These are phyloP conservation scores for Sporobolomyces phaffii DNA, from an alignment of 768 basidiomycete genomes.

Conservation along the genomic window DNA sequence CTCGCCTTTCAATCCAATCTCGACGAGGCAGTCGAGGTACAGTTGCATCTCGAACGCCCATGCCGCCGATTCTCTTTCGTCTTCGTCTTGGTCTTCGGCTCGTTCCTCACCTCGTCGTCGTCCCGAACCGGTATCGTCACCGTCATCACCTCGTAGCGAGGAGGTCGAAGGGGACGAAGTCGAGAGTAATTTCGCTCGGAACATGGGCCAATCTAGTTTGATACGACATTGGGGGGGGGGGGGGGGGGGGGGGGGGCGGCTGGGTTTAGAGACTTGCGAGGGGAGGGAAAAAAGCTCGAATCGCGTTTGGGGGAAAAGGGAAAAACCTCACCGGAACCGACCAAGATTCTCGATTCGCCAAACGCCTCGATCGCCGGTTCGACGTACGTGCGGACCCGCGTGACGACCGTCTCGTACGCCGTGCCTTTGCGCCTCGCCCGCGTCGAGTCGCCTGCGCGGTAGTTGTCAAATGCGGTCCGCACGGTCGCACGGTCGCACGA, in stretches of 20 bases:
- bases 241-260: too few species aligned
- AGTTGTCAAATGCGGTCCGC: constrained; percentile 13
- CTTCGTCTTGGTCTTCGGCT: too few species aligned
- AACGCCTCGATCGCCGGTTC: constrained; percentile 37
- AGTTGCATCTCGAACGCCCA: constrained; percentile 35
- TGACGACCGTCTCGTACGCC: constrained; percentile 5
- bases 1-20: constrained; percentile 29
- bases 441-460: not conserved
- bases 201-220: constrained; percentile 41
- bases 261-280: too few species aligned
- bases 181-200: constrained; percentile 16
- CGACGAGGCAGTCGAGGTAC: constrained; percentile 29
- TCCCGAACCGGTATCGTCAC: too few species aligned
- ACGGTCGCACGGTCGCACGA: constrained; percentile 10
- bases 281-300: too few species aligned
- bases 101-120: not conserved
- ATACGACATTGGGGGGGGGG: too few species aligned
- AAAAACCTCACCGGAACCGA: constrained; percentile 3
- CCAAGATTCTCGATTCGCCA: constrained; percentile 12
- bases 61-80: constrained; percentile 3
- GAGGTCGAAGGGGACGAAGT: not conserved
- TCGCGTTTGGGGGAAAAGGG: too few species aligned
- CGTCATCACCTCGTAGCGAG: too few species aligned
- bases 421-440: constrained; percentile 7
- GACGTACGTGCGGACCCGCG: constrained; percentile 15